These are phyloP conservation scores for Przewalskia tangutica DNA, from an alignment of 257 asterid genomes.

Conservation along the genomic window DNA sequence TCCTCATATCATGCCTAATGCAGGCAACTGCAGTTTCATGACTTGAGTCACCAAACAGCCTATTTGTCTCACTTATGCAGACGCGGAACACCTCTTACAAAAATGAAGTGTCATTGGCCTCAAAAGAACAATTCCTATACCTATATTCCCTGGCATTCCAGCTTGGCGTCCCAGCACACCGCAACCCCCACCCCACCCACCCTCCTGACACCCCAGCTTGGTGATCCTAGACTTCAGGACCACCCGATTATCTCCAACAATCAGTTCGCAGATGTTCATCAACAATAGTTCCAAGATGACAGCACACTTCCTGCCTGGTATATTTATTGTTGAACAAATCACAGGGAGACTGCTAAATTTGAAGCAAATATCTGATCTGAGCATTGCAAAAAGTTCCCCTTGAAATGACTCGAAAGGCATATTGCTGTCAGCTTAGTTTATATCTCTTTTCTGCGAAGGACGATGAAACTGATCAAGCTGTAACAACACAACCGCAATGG, in stretches of 20 bases:
- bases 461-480: neutral
- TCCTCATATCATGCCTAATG: neutral
- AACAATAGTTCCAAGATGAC: neutral
- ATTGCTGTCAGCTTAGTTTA: neutral
- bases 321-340: neutral
- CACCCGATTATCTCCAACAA: neutral
- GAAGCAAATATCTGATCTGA: neutral
- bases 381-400: neutral
- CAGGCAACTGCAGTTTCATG: slow-evolving; percentile 1
- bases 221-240: neutral
- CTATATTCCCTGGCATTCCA: neutral
- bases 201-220: neutral
- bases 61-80: too few species aligned
- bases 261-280: neutral
- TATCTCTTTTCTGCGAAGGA: neutral
- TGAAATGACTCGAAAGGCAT: neutral
- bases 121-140: neutral
- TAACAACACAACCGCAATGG: neutral
- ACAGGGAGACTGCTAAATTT: neutral
- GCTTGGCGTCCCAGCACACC: neutral
- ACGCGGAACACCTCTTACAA: neutral
- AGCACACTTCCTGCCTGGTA: neutral
- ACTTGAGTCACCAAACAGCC: neutral
- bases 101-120: neutral
- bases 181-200: neutral